Conservation (phyloP, 257 asterid genomes). For the Nyctanthes arbortristis region DNA sequence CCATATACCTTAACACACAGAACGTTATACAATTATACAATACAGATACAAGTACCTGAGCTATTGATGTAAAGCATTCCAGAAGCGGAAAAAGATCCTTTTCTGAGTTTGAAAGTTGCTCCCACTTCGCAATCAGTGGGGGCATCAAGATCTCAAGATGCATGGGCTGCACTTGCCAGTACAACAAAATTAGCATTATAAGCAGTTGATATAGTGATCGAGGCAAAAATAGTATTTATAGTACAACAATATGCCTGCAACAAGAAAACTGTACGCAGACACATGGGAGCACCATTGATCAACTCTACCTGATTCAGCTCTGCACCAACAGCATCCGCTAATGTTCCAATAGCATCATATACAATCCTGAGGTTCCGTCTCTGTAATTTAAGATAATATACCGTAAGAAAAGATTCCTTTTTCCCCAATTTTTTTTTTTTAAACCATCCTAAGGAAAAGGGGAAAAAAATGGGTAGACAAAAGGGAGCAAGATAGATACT, state of each 20-base stretch:
- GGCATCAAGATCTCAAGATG: constrained; percentile 95
- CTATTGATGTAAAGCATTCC: constrained; percentile 96
- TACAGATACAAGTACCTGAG: constrained; percentile 64
- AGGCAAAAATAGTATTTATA: neutral
- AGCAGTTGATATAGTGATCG: neutral
- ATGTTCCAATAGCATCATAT: constrained; percentile 91
- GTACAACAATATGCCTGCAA: constrained; percentile 6
- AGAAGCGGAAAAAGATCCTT: constrained; percentile 94
- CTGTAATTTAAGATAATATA: constrained; percentile 36
- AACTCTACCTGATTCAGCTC: constrained; percentile 77
- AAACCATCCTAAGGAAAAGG: too few species aligned
- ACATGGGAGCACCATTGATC: neutral
- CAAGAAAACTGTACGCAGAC: neutral
- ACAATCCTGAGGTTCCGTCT: constrained; percentile 90
- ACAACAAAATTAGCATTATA: constrained; percentile 18
- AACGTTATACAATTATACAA: neutral
- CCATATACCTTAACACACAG: constrained; percentile 5
- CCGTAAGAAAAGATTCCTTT: constrained; percentile 14
- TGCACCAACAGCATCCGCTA: constrained; percentile 96
- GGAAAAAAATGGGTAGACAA: neutral
- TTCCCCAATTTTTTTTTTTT: too few species aligned
- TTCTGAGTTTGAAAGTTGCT: constrained; percentile 88
- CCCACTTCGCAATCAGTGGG: constrained; percentile 95
- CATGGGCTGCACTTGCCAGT: constrained; percentile 63
- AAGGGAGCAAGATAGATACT: constrained; percentile 3